Conservation (phyloP, 1,284 basidiomycete genomes). For the Apiotrichum laibachii region DNA sequence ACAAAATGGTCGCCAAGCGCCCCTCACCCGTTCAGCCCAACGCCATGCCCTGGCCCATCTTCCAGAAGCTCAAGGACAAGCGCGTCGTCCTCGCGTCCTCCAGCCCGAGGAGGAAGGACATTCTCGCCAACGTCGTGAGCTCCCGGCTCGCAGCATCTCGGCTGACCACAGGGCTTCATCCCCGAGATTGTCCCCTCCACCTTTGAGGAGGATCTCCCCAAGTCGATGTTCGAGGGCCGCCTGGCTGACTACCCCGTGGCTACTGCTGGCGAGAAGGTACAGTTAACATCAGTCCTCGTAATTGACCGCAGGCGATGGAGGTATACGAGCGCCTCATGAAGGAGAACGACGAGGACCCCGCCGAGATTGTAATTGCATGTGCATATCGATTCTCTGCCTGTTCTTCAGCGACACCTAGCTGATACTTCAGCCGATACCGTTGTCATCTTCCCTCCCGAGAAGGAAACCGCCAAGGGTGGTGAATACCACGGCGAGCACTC, state of each 20-base stretch:
- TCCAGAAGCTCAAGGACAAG: slow-evolving; percentile 66
- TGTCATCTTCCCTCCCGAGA: slow-evolving; percentile 72
- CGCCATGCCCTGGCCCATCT: slow-evolving; percentile 67
- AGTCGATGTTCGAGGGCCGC: slow-evolving; percentile 65
- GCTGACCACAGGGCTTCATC: slow-evolving; percentile 64
- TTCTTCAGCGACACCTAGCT: neutral
- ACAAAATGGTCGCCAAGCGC: slow-evolving; percentile 13
- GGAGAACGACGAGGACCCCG: slow-evolving; percentile 73
- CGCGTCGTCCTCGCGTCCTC: slow-evolving; percentile 79
- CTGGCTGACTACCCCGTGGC: slow-evolving; percentile 90
- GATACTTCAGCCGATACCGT: slow-evolving; percentile 74
- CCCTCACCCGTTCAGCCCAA: slow-evolving; percentile 61
- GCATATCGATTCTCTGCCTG: slow-evolving; percentile 22
- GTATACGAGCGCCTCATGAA: slow-evolving; percentile 81
- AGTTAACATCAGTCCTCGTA: neutral
- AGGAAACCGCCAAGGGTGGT: slow-evolving; percentile 55
- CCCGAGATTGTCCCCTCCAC: slow-evolving; percentile 86
- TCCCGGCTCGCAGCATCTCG: slow-evolving; percentile 28
- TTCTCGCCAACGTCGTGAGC: slow-evolving; percentile 74
- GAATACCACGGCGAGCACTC: slow-evolving; percentile 35
- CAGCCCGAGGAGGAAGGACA: slow-evolving; percentile 79
- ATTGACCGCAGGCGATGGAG: slow-evolving; percentile 63
- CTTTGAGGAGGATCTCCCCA: slow-evolving; percentile 77
- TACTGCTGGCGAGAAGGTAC: slow-evolving; percentile 79
- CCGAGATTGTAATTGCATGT: slow-evolving; percentile 92